Evolutionary conservation across 208 protist genomes (phyloP).

Genomic region (Leishmania aethiopica): DNA sequence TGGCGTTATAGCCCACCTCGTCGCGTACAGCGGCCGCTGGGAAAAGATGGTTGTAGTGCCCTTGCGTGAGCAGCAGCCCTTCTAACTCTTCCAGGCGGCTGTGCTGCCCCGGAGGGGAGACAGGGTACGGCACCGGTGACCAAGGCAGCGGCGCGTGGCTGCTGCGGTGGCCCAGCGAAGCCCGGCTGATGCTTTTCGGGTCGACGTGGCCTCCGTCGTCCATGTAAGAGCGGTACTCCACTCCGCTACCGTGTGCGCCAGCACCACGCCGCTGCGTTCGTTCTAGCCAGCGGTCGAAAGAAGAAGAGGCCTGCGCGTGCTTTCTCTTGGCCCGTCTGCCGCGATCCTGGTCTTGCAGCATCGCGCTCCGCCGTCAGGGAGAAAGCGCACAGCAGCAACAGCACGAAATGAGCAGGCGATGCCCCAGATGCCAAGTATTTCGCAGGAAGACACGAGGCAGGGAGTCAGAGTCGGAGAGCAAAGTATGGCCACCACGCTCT

Average conservation of each 20-base stretch:
- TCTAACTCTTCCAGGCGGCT: constrained; percentile 18
- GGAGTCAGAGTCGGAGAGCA: neutral
- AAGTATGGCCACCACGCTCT: neutral
- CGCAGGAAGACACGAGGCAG: neutral
- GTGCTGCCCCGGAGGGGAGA: neutral
- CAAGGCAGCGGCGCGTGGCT: neutral
- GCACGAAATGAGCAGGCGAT: neutral
- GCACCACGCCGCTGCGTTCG: constrained; percentile 4
- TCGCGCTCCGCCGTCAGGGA: neutral
- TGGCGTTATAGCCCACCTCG: neutral
- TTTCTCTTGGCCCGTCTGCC: neutral
- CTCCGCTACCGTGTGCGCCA: neutral
- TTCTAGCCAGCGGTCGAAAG: constrained; percentile 22
- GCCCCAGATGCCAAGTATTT: neutral
- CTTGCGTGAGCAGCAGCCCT: constrained; percentile 13
- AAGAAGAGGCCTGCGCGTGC: neutral
- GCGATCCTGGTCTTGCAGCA: constrained; percentile 1
- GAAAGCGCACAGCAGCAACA: neutral
- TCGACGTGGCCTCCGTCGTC: neutral
- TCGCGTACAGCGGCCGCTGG: no score
- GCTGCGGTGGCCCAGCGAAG: neutral
- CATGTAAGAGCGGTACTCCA: neutral
- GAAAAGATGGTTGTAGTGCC: constrained; percentile 6
- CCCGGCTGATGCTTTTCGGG: neutral
- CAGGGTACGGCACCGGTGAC: neutral